Percentiles rank a stretch among this genome's conserved stretches.
These are phyloP conservation scores for Lecanosticta acicola DNA, from an alignment of 2,329 filamentous ascomycete species.

Conservation along the genomic window DNA sequence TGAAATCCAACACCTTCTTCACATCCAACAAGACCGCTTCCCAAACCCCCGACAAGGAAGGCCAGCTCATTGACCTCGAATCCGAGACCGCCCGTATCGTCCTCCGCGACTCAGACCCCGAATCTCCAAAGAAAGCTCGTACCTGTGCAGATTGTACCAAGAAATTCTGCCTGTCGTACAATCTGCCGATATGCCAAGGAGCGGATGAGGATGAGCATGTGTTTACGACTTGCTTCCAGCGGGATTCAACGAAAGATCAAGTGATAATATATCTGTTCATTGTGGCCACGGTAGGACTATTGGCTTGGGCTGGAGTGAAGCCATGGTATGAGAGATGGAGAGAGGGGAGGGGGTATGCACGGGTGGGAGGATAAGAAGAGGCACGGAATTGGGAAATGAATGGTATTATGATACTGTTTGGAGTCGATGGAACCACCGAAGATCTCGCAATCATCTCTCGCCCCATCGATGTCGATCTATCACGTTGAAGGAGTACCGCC, in stretches of 20 bases:
- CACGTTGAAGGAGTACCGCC: no score
- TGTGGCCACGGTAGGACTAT: slow-evolving; percentile 54
- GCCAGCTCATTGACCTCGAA: slow-evolving; percentile 21
- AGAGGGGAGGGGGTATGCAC: slow-evolving; percentile 9
- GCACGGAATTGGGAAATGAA: no score
- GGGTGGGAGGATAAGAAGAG: slow-evolving; percentile 2
- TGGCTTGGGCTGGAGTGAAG: slow-evolving; percentile 55
- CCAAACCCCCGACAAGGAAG: slow-evolving; percentile 12
- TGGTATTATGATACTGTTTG: no score
- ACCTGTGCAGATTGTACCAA: slow-evolving; percentile 64
- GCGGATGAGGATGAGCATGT: slow-evolving; percentile 59
- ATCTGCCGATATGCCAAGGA: slow-evolving; percentile 53
- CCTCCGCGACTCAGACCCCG: neutral
- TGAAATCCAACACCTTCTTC: slow-evolving; percentile 16
- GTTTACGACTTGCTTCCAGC: slow-evolving; percentile 61
- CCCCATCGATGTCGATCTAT: no score
- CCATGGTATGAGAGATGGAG: slow-evolving; percentile 49
- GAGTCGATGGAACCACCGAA: no score
- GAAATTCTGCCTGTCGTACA: slow-evolving; percentile 59
- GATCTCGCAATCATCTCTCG: no score
- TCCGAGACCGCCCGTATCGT: slow-evolving; percentile 27
- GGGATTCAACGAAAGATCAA: slow-evolving; percentile 63
- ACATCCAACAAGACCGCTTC: slow-evolving; percentile 9
- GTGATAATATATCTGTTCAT: slow-evolving; percentile 63
- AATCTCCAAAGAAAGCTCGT: slow-evolving; percentile 7